Conservation (phyloP, 257 asterid genomes). For the Lantana camara region DNA sequence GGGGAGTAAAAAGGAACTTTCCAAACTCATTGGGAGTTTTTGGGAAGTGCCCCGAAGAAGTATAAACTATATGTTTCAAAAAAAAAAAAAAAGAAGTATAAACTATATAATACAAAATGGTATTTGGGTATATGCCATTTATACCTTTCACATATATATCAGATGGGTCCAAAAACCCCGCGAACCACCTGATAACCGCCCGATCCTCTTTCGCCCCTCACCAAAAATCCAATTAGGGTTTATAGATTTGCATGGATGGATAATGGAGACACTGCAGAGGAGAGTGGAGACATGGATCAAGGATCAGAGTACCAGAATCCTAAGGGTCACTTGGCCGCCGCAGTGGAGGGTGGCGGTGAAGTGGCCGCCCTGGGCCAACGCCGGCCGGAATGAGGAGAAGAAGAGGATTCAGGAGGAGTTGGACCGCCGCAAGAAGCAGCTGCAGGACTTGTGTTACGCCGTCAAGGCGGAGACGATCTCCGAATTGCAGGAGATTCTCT, state of each 20-base stretch:
- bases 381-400: slow-evolving; percentile 62
- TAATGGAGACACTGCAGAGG: slow-evolving; percentile 72
- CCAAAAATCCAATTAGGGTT: slow-evolving; percentile 45
- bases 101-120: not conserved
- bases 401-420: slow-evolving; percentile 72
- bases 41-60: too few species aligned
- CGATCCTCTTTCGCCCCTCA: slow-evolving; percentile 20
- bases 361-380: slow-evolving; percentile 80
- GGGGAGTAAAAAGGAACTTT: too few species aligned
- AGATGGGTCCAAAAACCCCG: slow-evolving; percentile 14
- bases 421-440: slow-evolving; percentile 73
- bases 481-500: slow-evolving; percentile 92
- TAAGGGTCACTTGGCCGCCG: slow-evolving; percentile 78
- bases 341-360: slow-evolving; percentile 75
- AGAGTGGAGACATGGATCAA: slow-evolving; percentile 92
- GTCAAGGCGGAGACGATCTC: slow-evolving; percentile 80
- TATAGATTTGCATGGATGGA: slow-evolving; percentile 40
- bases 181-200: slow-evolving; percentile 35
- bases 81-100: too few species aligned
- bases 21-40: too few species aligned
- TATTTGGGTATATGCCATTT: slow-evolving; percentile 14
- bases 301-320: slow-evolving; percentile 75
- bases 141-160: slow-evolving; percentile 23
- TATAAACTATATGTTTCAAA: too few species aligned
- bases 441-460: slow-evolving; percentile 74